Base-by-base conservation (phyloP, 2,329 filamentous ascomycete genomes). In the Fusarium sp. region DNA sequence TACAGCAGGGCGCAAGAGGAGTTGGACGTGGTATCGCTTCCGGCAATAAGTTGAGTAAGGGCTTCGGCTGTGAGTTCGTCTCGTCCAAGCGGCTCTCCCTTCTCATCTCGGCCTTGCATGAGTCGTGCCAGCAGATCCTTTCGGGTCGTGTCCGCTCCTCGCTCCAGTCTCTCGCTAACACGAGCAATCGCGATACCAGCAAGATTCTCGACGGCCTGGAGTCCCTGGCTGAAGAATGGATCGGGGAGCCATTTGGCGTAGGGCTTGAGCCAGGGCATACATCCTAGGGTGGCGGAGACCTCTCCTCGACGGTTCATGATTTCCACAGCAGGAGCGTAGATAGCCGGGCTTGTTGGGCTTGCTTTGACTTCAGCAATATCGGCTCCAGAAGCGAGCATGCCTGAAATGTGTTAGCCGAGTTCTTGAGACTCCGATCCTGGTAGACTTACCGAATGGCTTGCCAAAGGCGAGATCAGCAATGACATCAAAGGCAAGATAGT, bases 251-350 rank as follows among this genome's bases (percentile, higher is more conserved):
- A 95, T 77, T 90, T 91, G 31, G 95, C 95, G 75, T 91, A 97
- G 0, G 94, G 94, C 82, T 94, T 96, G 45, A 98, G 85, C 70
- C 85, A 83, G 0, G 95, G 94, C 66, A 92, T 85, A 77, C 91
- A 93, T 5, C 95, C 95, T 1, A 98, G 87, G 0, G 95, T 92
- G 10, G 91, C 93, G 4, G 92, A 95, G 29, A 98, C 94, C 80
- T 98, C 95, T 62, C 95, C 95, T 43, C 95, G 89, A 13, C 95
- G 90, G 84, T 98, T 98, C 73, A 98, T 88, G 13, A 97, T 95
- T 83, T 98, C 92, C 67, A 97, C 94, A n/a, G 95, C 95, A 1
- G 92, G 90, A 0, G 93, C 93, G 77, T 92, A 94, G 39, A 90
- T 90, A 9, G 93, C 88, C 4, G 89, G 86, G 3, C 88, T 86